A percentile compares a stretch with the other conserved stretches of the same genome.
Conservation (phyloP, 805 yeast species). For the Candida arabinofermentans region DNA sequence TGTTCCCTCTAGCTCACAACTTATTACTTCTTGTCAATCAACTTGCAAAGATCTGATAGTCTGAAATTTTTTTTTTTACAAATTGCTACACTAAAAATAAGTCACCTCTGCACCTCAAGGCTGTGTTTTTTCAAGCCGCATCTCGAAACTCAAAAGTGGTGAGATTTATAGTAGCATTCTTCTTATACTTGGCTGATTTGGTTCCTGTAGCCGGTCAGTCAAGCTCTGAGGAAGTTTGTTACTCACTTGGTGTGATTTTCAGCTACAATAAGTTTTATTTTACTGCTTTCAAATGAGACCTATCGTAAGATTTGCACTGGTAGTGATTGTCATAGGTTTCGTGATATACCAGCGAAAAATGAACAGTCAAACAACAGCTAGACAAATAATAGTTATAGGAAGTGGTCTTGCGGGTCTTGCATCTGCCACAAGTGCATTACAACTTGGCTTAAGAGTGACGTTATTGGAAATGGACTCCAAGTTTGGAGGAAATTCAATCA, state of each 20-base stretch:
- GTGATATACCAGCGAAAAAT: not conserved
- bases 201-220: too few species aligned
- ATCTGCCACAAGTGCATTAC: constrained; percentile 17
- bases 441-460: constrained; percentile 45
- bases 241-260: not conserved
- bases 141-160: too few species aligned
- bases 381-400: constrained; percentile 46
- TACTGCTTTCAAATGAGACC: not conserved
- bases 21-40: too few species aligned
- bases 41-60: too few species aligned
- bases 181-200: too few species aligned
- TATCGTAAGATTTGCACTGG: not conserved
- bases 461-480: constrained; percentile 57
- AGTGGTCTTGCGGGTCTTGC: constrained; percentile 56
- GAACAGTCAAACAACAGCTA: not conserved
- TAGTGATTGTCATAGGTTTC: not conserved
- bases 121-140: too few species aligned
- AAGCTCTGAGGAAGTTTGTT: too few species aligned
- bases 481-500: constrained; percentile 62
- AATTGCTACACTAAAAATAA: too few species aligned
- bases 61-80: too few species aligned
- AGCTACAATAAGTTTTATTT: not conserved
- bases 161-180: too few species aligned
- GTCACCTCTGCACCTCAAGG: too few species aligned
- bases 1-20: too few species aligned